Conservation (phyloP, 1,284 basidiomycete genomes). For the Entoloma clypeatum region DNA sequence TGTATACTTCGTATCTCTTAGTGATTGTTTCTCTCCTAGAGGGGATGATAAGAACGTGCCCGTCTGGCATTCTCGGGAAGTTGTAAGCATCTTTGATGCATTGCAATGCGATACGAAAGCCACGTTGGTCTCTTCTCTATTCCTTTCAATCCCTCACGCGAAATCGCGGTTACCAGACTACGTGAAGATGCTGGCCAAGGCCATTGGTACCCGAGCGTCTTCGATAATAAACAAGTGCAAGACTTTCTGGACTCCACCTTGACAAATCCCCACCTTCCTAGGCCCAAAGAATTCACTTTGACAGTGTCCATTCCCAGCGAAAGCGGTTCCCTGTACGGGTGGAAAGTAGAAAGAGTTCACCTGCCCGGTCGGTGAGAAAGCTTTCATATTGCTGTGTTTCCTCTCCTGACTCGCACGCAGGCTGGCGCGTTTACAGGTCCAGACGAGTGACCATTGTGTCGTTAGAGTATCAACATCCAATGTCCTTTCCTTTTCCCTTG, state of each 20-base stretch:
- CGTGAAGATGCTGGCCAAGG: constrained; percentile 58
- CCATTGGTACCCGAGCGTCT: constrained; percentile 69
- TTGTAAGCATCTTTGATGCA: constrained; percentile 51
- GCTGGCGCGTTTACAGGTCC: constrained; percentile 29
- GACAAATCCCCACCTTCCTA: constrained; percentile 11
- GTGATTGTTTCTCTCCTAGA: constrained; percentile 32
- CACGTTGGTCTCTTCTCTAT: not conserved
- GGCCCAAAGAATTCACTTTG: constrained; percentile 50
- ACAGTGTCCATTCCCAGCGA: constrained; percentile 64
- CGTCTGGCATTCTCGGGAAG: constrained; percentile 72
- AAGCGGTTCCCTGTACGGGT: constrained; percentile 64
- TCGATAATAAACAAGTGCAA: constrained; percentile 53
- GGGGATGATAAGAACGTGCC: constrained; percentile 78
- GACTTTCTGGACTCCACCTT: constrained; percentile 46
- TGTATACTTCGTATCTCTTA: constrained; percentile 1
- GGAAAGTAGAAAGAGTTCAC: constrained; percentile 49
- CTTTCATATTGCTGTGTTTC: not conserved
- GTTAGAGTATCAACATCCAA: constrained; percentile 38
- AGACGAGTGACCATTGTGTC: constrained; percentile 16
- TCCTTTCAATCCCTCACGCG: not conserved
- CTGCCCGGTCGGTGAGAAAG: constrained; percentile 57
- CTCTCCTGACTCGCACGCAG: constrained; percentile 19
- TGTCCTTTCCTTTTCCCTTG: constrained; percentile 38
- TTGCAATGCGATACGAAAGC: constrained; percentile 50
- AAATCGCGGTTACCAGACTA: constrained; percentile 38